Evolutionary conservation across 2,329 filamentous ascomycete genomes (phyloP).

Genomic region (Aspergillus eucalypticola): DNA sequence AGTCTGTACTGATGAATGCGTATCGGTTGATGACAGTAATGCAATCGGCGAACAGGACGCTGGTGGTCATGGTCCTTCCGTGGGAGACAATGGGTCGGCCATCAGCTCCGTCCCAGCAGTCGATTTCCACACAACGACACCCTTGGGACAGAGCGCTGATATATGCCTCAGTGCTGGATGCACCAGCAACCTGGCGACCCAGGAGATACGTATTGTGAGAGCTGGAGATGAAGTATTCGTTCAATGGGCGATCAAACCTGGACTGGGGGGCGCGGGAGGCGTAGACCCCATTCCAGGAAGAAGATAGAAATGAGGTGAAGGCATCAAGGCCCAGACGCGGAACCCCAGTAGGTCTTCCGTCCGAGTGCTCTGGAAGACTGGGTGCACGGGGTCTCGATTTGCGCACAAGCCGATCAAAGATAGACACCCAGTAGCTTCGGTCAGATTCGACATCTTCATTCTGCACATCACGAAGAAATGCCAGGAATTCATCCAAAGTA

Average conservation of each 20-base stretch:
- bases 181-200: constrained; percentile 83
- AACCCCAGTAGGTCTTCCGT: constrained; percentile 40
- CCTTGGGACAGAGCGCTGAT: constrained; percentile 83
- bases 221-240: constrained; percentile 97
- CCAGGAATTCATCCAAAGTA: constrained; percentile 70
- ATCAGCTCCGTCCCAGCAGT: constrained; percentile 94
- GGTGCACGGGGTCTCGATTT: constrained; percentile 55
- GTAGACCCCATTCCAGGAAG: constrained; percentile 70
- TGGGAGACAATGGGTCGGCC: constrained; percentile 88
- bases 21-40: constrained; percentile 93
- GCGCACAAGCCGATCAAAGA: constrained; percentile 70
- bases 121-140: constrained; percentile 93
- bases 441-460: constrained; percentile 72
- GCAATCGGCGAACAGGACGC: constrained; percentile 86
- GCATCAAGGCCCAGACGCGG: constrained; percentile 73
- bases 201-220: constrained; percentile 98
- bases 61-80: constrained; percentile 82
- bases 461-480: constrained; percentile 73
- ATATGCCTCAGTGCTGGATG: constrained; percentile 93
- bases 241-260: constrained; percentile 77
- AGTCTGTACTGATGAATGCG: constrained; percentile 82
- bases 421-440: constrained; percentile 64
- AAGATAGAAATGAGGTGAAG: constrained; percentile 76
- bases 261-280: constrained; percentile 61
- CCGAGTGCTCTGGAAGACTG: constrained; percentile 45